Percentiles rank a stretch among this genome's conserved stretches.
Evolutionary conservation across 306 rosid species (phyloP).

Genomic region (Prunus persica): Prunus_persica_NCBIv2 NC_034016.1:22228501-22229000

Average conservation of each 20-base stretch:
- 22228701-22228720: conserved; percentile 38
- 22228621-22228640: conserved; percentile 38
- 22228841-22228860: conserved; percentile 54
- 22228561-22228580: conserved; percentile 66
- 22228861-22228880: conserved; percentile 38
- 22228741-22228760: conserved; percentile 49
- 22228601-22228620: conserved; percentile 37
- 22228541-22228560: conserved; percentile 45
- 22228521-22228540: conserved; percentile 39
- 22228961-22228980: conserved; percentile 33
- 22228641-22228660: conserved; percentile 40
- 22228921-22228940: conserved; percentile 31
- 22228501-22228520: conserved; percentile 35
- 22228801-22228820: conserved; percentile 42
- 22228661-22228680: conserved; percentile 60
- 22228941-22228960: conserved; percentile 14
- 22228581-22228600: conserved; percentile 38
- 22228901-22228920: conserved; percentile 31
- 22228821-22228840: conserved; percentile 29
- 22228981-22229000: conserved; percentile 11
- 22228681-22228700: conserved; percentile 52
- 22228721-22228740: conserved; percentile 43
- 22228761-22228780: conserved; percentile 43
- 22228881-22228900: conserved; percentile 44
- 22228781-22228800: conserved; percentile 46